Evolutionary conservation across 1,284 basidiomycete species (phyloP).

Genomic region (Cryptococcus amylolentus): DNA sequence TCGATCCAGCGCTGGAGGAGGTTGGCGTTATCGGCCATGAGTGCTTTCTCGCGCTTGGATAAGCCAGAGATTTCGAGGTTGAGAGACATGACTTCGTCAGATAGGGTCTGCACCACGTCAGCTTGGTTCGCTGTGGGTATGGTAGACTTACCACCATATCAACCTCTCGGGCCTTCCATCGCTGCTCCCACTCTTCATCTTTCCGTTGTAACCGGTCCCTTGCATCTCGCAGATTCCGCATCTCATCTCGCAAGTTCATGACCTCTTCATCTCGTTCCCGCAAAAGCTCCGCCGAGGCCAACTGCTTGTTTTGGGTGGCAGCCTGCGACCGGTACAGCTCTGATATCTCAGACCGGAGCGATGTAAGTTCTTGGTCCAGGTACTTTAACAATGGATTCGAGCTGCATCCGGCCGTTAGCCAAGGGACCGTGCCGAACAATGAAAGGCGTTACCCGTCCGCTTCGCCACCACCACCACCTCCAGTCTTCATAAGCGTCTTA

Average conservation of each 20-base stretch:
- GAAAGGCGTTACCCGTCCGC: slow-evolving; percentile 54
- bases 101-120: slow-evolving; percentile 65
- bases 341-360: slow-evolving; percentile 82
- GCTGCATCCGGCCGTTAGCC: not conserved
- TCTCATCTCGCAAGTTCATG: slow-evolving; percentile 74
- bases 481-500: slow-evolving; percentile 63
- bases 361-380: slow-evolving; percentile 87
- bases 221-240: slow-evolving; percentile 76
- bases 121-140: not conserved
- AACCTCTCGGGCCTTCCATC: slow-evolving; percentile 82
- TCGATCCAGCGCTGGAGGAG: slow-evolving; percentile 93
- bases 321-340: slow-evolving; percentile 94
- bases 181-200: slow-evolving; percentile 67
- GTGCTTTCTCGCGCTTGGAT: slow-evolving; percentile 75
- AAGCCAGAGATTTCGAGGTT: slow-evolving; percentile 87
- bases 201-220: slow-evolving; percentile 48
- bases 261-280: slow-evolving; percentile 87
- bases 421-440: not conserved
- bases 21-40: slow-evolving; percentile 89
- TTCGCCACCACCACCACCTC: slow-evolving; percentile 50
- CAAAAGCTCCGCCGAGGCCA: slow-evolving; percentile 89
- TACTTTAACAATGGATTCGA: slow-evolving; percentile 63
- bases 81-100: slow-evolving; percentile 88
- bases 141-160: slow-evolving; percentile 70
- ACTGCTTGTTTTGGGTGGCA: slow-evolving; percentile 76